Evolutionary conservation across 331 rosid genomes (phyloP), one percentile per base, ranked within the genome.

Genomic region (Cucumis variabilis): DNA sequence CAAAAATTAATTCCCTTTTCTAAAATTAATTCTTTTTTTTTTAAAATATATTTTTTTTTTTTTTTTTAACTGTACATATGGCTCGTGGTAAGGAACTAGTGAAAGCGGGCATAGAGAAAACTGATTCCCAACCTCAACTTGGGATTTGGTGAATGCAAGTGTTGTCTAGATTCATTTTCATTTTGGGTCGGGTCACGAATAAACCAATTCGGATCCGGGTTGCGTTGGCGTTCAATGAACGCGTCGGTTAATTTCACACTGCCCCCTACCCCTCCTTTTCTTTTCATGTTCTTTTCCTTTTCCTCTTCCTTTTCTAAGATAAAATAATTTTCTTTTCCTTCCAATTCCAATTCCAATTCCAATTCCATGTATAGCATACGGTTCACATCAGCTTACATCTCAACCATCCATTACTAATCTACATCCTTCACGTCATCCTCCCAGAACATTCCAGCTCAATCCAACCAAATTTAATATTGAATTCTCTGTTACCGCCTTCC

Each of bases 151-250:
- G 10, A 53, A 4, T 13, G 60, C 60, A 7, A 19, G 11, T 17
- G 1, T 2, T 6, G 7, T 66, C 69, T 48, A 23, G 27, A 68
- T 71, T 24, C 71, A 14, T 85, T 19, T 14, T 3, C 19, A 15
- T 4, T 4, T 53, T 16, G 60, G 60, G 1, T 24, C 82, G 82
- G 65, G 33, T 84, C 12, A 74, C 17, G 24, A 44, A 46, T 37
- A 3, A 6, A 19, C 27, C 48, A 7, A 17, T 73, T 0, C 82
- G 67, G 25, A 30, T 41, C 53, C 58, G 28, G 73, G 58, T 11
- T 9, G 88, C 72, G 88, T 86, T 44, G n/a, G 82, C 82, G 82
- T 76, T 76, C 13, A 86, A 48, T 27, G 33, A 60, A 77, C 88
- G 88, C 88, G 75, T 86, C 71, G 23, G 14, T 62, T 30, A 8